These are phyloP conservation scores for Brettanomyces bruxellensis DNA, from an alignment of 805 yeast genomes.

Conservation along the genomic window DNA sequence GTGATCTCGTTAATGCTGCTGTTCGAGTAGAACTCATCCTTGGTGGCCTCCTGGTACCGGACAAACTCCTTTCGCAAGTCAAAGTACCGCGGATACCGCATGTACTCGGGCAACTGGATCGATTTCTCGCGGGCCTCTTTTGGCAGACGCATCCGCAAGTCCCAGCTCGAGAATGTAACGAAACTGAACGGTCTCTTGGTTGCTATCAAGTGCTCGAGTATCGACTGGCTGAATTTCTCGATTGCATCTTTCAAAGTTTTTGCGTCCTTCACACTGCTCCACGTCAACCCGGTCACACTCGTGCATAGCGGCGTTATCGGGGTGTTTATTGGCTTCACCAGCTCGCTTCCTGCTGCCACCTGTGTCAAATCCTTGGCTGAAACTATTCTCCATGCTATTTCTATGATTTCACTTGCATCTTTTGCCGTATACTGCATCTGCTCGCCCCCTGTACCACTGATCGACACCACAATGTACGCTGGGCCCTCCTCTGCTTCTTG, in stretches of 20 bases:
- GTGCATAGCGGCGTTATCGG: conserved; percentile 57
- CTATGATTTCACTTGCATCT: conserved; percentile 62
- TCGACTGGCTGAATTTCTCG: conserved; percentile 38
- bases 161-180: conserved; percentile 59
- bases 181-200: conserved; percentile 48
- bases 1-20: background rate
- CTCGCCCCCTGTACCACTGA: conserved; percentile 63
- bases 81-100: conserved; percentile 69
- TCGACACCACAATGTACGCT: conserved; percentile 48
- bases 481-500: no score
- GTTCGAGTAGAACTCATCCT: background rate
- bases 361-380: conserved; percentile 42
- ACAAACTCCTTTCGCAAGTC: conserved; percentile 67
- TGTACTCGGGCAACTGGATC: conserved; percentile 60
- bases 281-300: conserved; percentile 40
- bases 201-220: conserved; percentile 34
- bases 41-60: conserved; percentile 50
- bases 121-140: conserved; percentile 76
- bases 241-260: conserved; percentile 39
- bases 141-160: conserved; percentile 66
- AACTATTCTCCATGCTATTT: conserved; percentile 57
- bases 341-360: conserved; percentile 32
- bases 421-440: conserved; percentile 46
- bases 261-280: conserved; percentile 54
- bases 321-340: conserved; percentile 55